phyloP scores from a whole-genome alignment of 495 filamentous ascomycete genomes.

The Margaritispora aquatica region DNA sequence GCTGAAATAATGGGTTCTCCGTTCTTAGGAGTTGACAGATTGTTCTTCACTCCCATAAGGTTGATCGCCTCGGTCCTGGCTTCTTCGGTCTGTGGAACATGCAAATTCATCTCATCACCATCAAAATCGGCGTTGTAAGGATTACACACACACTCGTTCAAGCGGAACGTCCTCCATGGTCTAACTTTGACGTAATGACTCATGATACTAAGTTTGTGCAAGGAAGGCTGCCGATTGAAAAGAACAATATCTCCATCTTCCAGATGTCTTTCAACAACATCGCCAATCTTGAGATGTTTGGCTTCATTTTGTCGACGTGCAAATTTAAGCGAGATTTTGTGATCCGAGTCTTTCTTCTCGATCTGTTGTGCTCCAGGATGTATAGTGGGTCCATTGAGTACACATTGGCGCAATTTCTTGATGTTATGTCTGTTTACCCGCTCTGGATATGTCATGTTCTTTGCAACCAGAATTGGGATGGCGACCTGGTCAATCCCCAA shows the following conservation, averaged over 20 bases:
- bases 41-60: conserved; percentile 97
- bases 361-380: conserved; percentile 87
- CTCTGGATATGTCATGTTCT: conserved; percentile 93
- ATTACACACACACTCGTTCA: conserved; percentile 97
- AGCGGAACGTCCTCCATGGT: conserved; percentile 90
- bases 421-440: conserved; percentile 76
- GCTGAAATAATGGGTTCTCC: conserved; percentile 97
- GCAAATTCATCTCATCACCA: conserved; percentile 98
- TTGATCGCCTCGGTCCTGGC: conserved; percentile 91
- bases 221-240: conserved; percentile 95
- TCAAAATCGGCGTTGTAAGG: conserved; percentile 99
- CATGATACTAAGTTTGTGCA: conserved; percentile 97
- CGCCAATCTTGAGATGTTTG: conserved; percentile 67
- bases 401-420: conserved; percentile 64
- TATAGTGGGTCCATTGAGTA: conserved; percentile 64
- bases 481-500: conserved; percentile 91
- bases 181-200: conserved; percentile 88
- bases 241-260: conserved; percentile 95
- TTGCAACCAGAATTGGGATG: conserved; percentile 81
- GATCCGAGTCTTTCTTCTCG: conserved; percentile 60
- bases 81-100: conserved; percentile 97
- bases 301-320: conserved; percentile 61
- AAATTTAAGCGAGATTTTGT: conserved; percentile 70
- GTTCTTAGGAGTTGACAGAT: conserved; percentile 91
- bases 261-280: conserved; percentile 89